Base-by-base conservation (phyloP, 208 protist species). In the Tritrichomonas musculus region DNA sequence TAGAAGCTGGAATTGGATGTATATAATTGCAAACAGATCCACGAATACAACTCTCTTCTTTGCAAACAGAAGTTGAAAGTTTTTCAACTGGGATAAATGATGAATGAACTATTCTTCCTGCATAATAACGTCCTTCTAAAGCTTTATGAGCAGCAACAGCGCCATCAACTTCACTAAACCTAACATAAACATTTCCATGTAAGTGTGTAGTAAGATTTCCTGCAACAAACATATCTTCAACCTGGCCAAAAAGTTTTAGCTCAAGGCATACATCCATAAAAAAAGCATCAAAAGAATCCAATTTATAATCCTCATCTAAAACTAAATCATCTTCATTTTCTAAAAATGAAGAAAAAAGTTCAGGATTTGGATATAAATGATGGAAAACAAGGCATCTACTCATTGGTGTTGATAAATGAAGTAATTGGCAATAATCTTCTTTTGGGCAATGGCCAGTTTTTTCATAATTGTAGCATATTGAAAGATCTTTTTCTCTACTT, bases 201-300 rank as follows among this genome's bases (percentile, higher is more conserved):
- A 88, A 30, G 47, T 88, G 77, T 41, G 44, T 3, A 11, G 47
- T 57, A 39, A 88, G 4, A 39, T 88, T 88, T 57, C n/a, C 33
- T 39, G 77, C 77, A 14, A 88, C 47, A 57, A 88, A 20, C 11
- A 88, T 88, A 57, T 88, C 77, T 88, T 88, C 41, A 14, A 88
- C 77, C 11, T 88, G 53, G n/a, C 77, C 77, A 49, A 88, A 88
- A 39, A 39, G 27, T 39, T 88, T 53, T 13, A 88, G 57, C 30
- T 88, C 77, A 53, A 49, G 8, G 36, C 27, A 88, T 11, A 88
- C 47, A 88, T 88, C 77, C 5, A 88, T 30, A 36, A 88, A 88
- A 49, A 88, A 88, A 33, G 77, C 41, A 60, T 88, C 77, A 39
- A 88, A n/a, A 2, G 47, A 33, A 57, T 53, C 9, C 17, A 39